Conservation (phyloP, 495 filamentous ascomycete species). For the Talaromyces thailandensis region DNA sequence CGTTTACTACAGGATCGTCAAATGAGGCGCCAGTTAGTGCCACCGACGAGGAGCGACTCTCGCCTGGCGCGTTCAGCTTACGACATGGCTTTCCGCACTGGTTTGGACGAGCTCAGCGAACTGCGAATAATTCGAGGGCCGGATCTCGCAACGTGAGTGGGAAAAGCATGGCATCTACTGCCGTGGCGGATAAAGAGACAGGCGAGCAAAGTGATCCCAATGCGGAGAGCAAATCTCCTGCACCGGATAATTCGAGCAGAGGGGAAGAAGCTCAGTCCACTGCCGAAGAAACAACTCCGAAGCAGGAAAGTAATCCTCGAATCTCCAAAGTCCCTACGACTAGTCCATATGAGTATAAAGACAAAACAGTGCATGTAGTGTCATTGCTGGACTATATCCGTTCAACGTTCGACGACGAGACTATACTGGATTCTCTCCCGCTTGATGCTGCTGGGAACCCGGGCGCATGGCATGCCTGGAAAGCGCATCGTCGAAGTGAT, state of each 20-base stretch:
- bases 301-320: constrained; percentile 4
- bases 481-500: constrained; percentile 45
- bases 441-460: constrained; percentile 77
- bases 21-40: constrained; percentile 66
- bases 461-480: constrained; percentile 88
- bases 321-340: constrained; percentile 10
- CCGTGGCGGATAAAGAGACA: not conserved
- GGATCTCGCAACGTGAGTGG: constrained; percentile 32
- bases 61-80: constrained; percentile 80
- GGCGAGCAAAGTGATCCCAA: not conserved
- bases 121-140: constrained; percentile 16
- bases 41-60: constrained; percentile 68
- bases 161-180: constrained; percentile 6
- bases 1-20: constrained; percentile 68
- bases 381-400: constrained; percentile 69
- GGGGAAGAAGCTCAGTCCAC: not conserved
- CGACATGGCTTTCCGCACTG: constrained; percentile 84
- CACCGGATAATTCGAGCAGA: not conserved
- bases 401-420: constrained; percentile 67
- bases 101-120: constrained; percentile 51
- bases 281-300: not conserved
- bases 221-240: not conserved
- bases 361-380: constrained; percentile 23
- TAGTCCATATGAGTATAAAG: constrained; percentile 14
- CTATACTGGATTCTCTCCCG: constrained; percentile 67